These are phyloP conservation scores for Euphorbia schlechtendalii DNA, from an alignment of 441 rosid species.

Conservation along the genomic window DNA sequence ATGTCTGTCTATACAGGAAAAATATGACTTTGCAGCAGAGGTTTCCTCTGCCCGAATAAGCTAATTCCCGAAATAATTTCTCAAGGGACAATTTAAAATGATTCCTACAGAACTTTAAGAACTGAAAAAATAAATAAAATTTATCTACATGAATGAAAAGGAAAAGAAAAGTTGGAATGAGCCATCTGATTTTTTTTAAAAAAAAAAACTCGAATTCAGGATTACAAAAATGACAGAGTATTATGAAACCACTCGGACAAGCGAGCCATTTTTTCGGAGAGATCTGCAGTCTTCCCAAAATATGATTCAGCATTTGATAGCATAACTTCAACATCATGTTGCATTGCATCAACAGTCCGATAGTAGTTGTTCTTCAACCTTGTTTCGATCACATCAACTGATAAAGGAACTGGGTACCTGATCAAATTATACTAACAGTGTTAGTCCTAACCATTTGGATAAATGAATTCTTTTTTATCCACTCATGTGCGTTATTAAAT, in stretches of 20 bases:
- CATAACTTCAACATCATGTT: conserved; percentile 71
- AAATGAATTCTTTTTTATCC: no score
- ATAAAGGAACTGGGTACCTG: conserved; percentile 91
- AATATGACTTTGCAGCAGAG: conserved; percentile 25
- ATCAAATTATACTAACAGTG: conserved; percentile 5
- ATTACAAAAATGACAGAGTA: conserved; percentile 46
- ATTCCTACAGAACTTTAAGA: conserved; percentile 10
- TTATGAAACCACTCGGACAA: conserved; percentile 53
- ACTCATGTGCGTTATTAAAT: no score
- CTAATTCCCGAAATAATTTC: conserved; percentile 9
- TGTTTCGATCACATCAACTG: conserved; percentile 55
- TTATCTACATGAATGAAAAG: conserved; percentile 23
- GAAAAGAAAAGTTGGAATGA: neutral
- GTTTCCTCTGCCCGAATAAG: conserved; percentile 24
- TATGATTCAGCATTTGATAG: conserved; percentile 59
- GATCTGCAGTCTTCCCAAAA: conserved; percentile 51
- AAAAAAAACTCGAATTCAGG: conserved; percentile 14
- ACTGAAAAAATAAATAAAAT: neutral
- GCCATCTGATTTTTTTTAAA: conserved; percentile 8
- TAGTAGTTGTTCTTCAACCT: conserved; percentile 86
- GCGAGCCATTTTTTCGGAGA: conserved; percentile 44
- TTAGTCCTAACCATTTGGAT: neutral
- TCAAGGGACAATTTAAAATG: neutral
- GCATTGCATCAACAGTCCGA: conserved; percentile 65
- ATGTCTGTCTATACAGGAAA: conserved; percentile 25